phyloP scores from a whole-genome alignment of 331 rosid species.

The Quercus lobata region DNA sequence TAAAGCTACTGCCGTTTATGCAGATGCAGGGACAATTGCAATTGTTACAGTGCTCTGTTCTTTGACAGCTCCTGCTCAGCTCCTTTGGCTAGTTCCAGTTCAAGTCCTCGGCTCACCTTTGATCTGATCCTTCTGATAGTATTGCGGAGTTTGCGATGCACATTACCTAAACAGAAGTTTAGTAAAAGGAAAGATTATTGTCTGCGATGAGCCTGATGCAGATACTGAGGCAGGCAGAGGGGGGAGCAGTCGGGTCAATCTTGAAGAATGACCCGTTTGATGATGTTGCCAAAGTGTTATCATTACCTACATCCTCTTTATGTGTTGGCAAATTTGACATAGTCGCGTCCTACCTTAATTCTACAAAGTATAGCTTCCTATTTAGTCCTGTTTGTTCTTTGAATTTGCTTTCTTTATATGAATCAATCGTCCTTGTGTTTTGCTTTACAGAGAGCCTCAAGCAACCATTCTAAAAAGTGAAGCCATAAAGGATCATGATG shows the following conservation, averaged over 20 bases:
- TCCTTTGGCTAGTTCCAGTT: too few relatives aligned
- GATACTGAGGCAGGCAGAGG: not conserved
- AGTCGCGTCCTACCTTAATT: not conserved
- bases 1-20: too few relatives aligned
- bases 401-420: too few relatives aligned
- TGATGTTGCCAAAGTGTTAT: conserved; percentile 4
- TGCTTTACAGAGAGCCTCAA: not conserved
- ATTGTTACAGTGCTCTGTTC: too few relatives aligned
- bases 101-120: too few relatives aligned
- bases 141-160: not conserved
- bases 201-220: not conserved
- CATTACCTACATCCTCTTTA: not conserved
- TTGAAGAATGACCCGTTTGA: not conserved
- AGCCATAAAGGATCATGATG: not conserved
- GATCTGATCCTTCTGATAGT: too few relatives aligned
- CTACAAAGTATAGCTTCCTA: not conserved
- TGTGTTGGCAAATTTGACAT: not conserved
- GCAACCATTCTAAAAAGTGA: conserved; percentile 29
- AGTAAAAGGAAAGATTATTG: conserved; percentile 30
- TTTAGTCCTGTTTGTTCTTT: not conserved
- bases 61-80: too few relatives aligned
- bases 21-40: too few relatives aligned
- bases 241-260: conserved; percentile 19
- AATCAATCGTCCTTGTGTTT: not conserved
- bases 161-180: not conserved